Percentiles rank a stretch among this genome's conserved stretches.
Evolutionary conservation across 129 eudicot genomes (phyloP).

Genomic region (Smallanthus sonchifolius): DNA sequence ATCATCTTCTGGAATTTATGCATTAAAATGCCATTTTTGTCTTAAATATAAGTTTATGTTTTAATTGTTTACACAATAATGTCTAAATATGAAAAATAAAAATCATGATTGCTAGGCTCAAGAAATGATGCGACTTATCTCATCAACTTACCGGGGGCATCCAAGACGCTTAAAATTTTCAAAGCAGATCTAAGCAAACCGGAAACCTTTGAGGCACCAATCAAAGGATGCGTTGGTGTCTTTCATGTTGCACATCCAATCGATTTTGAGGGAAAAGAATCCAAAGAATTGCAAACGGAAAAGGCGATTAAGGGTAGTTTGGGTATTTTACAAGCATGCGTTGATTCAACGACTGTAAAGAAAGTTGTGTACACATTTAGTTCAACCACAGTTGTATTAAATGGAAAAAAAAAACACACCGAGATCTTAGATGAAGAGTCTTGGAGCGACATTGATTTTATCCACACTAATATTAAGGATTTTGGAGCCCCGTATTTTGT

Average conservation of each 20-base stretch:
- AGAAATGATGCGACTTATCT: slow-evolving; percentile 41
- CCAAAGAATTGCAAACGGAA: slow-evolving; percentile 18
- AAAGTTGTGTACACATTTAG: slow-evolving; percentile 50
- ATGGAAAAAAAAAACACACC: neutral
- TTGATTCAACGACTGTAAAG: slow-evolving; percentile 44
- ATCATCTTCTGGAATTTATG: too few species aligned
- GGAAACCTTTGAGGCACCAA: slow-evolving; percentile 36
- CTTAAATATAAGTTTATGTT: too few species aligned
- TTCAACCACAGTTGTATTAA: slow-evolving; percentile 17
- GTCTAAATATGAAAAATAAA: neutral
- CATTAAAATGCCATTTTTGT: too few species aligned
- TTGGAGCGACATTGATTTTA: slow-evolving; percentile 46
- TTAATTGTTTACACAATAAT: too few species aligned
- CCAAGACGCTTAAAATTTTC: slow-evolving; percentile 39
- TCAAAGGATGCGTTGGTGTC: slow-evolving; percentile 56
- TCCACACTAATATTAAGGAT: neutral
- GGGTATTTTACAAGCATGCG: slow-evolving; percentile 43
- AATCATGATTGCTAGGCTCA: slow-evolving; percentile 13
- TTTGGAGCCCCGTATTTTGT: slow-evolving; percentile 26
- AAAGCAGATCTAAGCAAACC: slow-evolving; percentile 47
- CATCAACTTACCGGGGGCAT: slow-evolving; percentile 48
- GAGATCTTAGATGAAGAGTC: slow-evolving; percentile 38
- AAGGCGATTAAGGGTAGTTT: slow-evolving; percentile 22
- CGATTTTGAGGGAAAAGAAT: slow-evolving; percentile 23
- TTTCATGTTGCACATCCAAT: slow-evolving; percentile 56